Conservation (phyloP, 345 rosid genomes). For the Citropsis articulata region DNA sequence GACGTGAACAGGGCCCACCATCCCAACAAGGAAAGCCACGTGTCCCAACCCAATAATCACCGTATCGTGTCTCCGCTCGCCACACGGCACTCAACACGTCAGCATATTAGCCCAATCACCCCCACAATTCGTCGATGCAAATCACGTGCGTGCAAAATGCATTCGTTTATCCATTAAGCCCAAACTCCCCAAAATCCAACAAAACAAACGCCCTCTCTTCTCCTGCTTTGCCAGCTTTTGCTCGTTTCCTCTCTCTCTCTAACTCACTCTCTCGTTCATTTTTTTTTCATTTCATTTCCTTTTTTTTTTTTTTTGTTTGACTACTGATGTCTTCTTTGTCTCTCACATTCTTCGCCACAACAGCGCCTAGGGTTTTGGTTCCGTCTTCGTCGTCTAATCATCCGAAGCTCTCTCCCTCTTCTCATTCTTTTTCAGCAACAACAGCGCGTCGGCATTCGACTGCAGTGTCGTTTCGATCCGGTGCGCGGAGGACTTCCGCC, state of each 20-base stretch:
- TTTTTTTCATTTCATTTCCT: slow-evolving; percentile 6
- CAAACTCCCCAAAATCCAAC: neutral
- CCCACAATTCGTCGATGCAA: neutral
- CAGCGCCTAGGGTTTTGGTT: slow-evolving; percentile 34
- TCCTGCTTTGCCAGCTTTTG: no score
- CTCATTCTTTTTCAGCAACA: slow-evolving; percentile 10
- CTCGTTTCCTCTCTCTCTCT: no score
- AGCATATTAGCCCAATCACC: neutral
- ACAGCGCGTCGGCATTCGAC: neutral
- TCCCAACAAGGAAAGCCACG: neutral
- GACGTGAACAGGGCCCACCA: no score
- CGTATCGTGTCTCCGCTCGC: neutral
- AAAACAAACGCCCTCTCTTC: neutral
- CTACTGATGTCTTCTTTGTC: slow-evolving; percentile 41
- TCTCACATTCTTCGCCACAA: slow-evolving; percentile 39
- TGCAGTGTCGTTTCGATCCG: slow-evolving; percentile 28
- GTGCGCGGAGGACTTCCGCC: slow-evolving; percentile 18
- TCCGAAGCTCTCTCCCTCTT: slow-evolving; percentile 22
- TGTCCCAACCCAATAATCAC: neutral
- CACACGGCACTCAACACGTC: neutral
- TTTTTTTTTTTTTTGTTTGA: neutral
- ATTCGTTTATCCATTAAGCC: neutral
- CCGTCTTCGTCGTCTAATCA: neutral
- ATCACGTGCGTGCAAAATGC: slow-evolving; percentile 4
- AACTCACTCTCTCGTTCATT: slow-evolving; percentile 9